Evolutionary conservation across 306 rosid genomes (phyloP).

Genomic region (Prunus salicina): DNA sequence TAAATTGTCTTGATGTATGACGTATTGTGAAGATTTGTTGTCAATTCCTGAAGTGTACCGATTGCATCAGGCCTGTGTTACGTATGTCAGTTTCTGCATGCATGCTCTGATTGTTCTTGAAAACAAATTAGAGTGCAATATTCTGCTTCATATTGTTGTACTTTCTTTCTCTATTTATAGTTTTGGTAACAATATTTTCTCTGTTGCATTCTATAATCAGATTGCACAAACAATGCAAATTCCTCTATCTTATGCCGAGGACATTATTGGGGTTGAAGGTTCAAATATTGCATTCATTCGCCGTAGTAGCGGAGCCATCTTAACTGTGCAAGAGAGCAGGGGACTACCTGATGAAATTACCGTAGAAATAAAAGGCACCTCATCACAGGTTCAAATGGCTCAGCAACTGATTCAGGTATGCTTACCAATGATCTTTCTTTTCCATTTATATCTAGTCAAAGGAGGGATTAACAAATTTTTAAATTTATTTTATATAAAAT

Average conservation of each 20-base stretch:
- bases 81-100: not conserved
- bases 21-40: not conserved
- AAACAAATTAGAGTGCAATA: not conserved
- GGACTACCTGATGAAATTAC: constrained; percentile 87
- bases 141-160: not conserved
- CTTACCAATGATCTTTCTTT: not conserved
- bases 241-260: constrained; percentile 93
- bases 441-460: not conserved
- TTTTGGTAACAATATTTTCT: constrained; percentile 8
- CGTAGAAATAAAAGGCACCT: constrained; percentile 90
- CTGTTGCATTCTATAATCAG: constrained; percentile 38
- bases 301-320: constrained; percentile 83
- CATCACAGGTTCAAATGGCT: constrained; percentile 85
- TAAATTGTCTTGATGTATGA: not conserved
- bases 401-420: constrained; percentile 90
- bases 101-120: constrained; percentile 1
- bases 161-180: constrained; percentile 1
- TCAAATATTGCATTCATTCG: constrained; percentile 87
- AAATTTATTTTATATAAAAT: not conserved
- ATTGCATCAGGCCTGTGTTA: not conserved
- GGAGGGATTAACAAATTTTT: not conserved
- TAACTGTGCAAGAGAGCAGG: constrained; percentile 89
- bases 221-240: constrained; percentile 95
- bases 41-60: not conserved
- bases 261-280: constrained; percentile 93